Conservation (phyloP, 257 asterid genomes). For the Schizonepeta tenuifolia region DNA sequence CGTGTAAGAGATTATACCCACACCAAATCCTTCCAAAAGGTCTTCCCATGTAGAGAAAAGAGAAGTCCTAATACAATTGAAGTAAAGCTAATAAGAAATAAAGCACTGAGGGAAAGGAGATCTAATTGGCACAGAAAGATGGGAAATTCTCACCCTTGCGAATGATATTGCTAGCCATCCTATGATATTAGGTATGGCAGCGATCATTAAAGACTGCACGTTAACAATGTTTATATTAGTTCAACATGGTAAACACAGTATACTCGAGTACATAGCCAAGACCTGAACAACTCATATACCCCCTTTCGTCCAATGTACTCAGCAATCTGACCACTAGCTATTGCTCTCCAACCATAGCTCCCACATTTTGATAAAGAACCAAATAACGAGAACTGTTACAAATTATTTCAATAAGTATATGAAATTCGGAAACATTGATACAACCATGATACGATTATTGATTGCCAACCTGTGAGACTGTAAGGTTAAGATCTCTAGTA, state of each 20-base stretch:
- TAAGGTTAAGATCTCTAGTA: slow-evolving; percentile 62
- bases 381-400: slow-evolving; percentile 75
- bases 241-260: not conserved
- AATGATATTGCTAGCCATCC: slow-evolving; percentile 94
- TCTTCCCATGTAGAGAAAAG: slow-evolving; percentile 97
- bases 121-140: not conserved
- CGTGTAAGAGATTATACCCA: slow-evolving; percentile 87
- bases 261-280: not conserved
- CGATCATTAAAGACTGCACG: slow-evolving; percentile 82
- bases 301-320: slow-evolving; percentile 84
- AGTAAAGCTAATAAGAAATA: not conserved
- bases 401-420: slow-evolving; percentile 28
- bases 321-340: slow-evolving; percentile 94
- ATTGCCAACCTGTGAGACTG: slow-evolving; percentile 68
- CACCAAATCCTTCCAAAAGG: slow-evolving; percentile 96
- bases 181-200: slow-evolving; percentile 90
- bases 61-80: slow-evolving; percentile 52
- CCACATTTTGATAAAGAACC: slow-evolving; percentile 89
- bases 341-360: slow-evolving; percentile 99
- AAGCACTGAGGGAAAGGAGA: not conserved
- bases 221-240: slow-evolving; percentile 12
- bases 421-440: not conserved
- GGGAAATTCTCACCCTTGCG: slow-evolving; percentile 59
- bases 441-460: slow-evolving; percentile 16
- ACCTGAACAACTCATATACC: slow-evolving; percentile 24